Base-by-base conservation (phyloP, 78 protist species). In the Emiliania huxleyi region DNA sequence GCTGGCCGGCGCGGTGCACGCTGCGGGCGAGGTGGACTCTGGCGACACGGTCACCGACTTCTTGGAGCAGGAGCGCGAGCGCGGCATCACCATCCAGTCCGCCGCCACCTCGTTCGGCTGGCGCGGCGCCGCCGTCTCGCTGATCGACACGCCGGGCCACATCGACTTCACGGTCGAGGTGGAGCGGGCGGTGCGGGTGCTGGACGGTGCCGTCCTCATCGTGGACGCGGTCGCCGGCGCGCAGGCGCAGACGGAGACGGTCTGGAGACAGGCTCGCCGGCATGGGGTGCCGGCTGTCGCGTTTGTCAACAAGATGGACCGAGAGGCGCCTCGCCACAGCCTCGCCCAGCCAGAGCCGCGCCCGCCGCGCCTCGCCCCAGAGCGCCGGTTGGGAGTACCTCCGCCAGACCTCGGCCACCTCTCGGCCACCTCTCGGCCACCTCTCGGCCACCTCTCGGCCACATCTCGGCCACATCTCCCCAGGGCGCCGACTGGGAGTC, bases 91-190 rank as follows among this genome's bases (percentile, higher is more conserved):
- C 46, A 98, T 98, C 45, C 69, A 55, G 25, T 52, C 98, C 23
- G 99, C 99, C 2, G 97, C 98, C 23, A 95, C 94, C 33, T 69
- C 97, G 4, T 94, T 97, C 26, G 87, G 52, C 33, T 98, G 99
- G 99, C 15, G 45, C 18, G 97, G 81, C 8, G 26, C 43, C 92
- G 11, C 81, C 52, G 93, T 98, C 93, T 96, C 96, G 87, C 91
- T 98, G 19, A 97, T 98, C 26, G 99, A 98, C 96, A 97, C 99
- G 29, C 99, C 99, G 12, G 99, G 99, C 45, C 99, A 98, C 91
- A 98, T 98, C n/a, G 99, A 98, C 92, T 98, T 98, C 90, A 96
- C 98, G 26, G 83, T 97, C 88, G 99, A 98, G n/a, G 99, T 98
- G 26, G 95, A 94, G 92, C 93, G 95, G 23, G 43, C 94, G 40